Evolutionary conservation across 257 asterid genomes (phyloP), one percentile per base, ranked within the genome.

Genomic region (Fraxinus americana): DNA sequence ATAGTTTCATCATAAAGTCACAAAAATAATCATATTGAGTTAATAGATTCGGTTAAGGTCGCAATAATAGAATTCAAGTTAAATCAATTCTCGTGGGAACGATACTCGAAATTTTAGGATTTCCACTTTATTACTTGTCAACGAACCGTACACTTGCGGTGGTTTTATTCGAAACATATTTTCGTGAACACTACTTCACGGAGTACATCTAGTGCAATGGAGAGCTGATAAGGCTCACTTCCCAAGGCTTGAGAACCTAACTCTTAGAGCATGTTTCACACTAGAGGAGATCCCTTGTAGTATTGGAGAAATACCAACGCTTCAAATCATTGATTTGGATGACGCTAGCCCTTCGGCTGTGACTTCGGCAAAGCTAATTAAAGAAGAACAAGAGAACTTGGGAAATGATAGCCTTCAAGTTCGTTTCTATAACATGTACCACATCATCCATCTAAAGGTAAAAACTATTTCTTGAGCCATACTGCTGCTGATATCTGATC

Each of bases 231-330:
- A 9, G 6, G 34, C 35, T 21, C 36, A 67, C 35, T 76, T 81
- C 69, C 75, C 71, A 5, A 71, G 32, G 16, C 80, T 81, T 29
- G 59, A 71, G 75, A 34, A 6, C 52, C 71, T 80, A 12, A 23
- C 17, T 32, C 19, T 80, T 61, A 0, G 32, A 4, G 39, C 4
- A 2, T 75, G 84, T 48, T 0, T 4, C 21, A 2, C 32, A 39
- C 38, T 80, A 57, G 74, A 70, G 74, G 80, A 80, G 61, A 80
- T 80, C 16, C 84, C 84, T 12, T 35, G 50, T 4, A 39, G 71
- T 59, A 39, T 80, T 23, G 84, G 84, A 23, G 80, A 75, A 4
- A 59, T 66, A 11, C 23, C 77, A 1, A 80, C 77, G 1, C 77
- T 75, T 74, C 35, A 68, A 36, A 13, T 14, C 23, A 74, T 74